Percentiles rank a stretch among this genome's conserved stretches.
phyloP scores from a whole-genome alignment of 2,329 filamentous ascomycete genomes.

The Epichloe typhina region DNA sequence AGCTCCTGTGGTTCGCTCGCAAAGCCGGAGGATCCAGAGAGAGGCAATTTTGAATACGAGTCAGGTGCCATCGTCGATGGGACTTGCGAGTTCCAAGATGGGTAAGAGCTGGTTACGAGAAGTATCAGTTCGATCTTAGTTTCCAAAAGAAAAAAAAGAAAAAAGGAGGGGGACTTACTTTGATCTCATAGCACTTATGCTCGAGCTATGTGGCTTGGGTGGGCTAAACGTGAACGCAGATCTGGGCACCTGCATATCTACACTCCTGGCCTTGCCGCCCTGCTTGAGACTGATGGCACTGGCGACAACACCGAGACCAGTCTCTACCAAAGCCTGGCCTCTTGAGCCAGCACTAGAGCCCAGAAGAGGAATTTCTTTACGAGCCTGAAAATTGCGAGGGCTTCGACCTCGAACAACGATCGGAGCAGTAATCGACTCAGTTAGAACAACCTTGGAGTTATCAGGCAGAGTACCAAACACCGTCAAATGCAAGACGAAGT shows the following conservation, averaged over 20 bases:
- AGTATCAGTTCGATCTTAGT: conserved; percentile 21
- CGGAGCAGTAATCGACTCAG: conserved; percentile 74
- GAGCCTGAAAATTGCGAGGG: conserved; percentile 85
- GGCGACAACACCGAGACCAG: conserved; percentile 46
- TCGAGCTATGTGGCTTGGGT: conserved; percentile 40
- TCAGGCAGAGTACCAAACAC: conserved; percentile 73
- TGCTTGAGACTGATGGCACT: conserved; percentile 42
- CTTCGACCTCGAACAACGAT: conserved; percentile 90
- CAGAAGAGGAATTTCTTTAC: conserved; percentile 82
- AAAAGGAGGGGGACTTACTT: conserved; percentile 33
- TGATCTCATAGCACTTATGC: conserved; percentile 40
- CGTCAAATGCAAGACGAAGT: conserved; percentile 83
- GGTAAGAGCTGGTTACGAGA: conserved; percentile 44
- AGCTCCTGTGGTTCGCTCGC: conserved; percentile 40
- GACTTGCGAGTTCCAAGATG: conserved; percentile 42
- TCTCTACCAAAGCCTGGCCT: conserved; percentile 61
- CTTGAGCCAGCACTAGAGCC: conserved; percentile 63
- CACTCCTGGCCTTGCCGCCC: conserved; percentile 35
- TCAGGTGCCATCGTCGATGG: conserved; percentile 36
- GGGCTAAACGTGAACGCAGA: conserved; percentile 46
- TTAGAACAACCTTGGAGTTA: conserved; percentile 67
- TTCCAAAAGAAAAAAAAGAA: conserved; percentile 5
- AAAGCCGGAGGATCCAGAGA: conserved; percentile 34
- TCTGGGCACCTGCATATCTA: conserved; percentile 43
- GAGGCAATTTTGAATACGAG: conserved; percentile 39